A percentile compares a stretch with the other conserved stretches of the same genome.
Conservation (phyloP, 257 asterid genomes). For the Nicotiana sylvestris region DNA sequence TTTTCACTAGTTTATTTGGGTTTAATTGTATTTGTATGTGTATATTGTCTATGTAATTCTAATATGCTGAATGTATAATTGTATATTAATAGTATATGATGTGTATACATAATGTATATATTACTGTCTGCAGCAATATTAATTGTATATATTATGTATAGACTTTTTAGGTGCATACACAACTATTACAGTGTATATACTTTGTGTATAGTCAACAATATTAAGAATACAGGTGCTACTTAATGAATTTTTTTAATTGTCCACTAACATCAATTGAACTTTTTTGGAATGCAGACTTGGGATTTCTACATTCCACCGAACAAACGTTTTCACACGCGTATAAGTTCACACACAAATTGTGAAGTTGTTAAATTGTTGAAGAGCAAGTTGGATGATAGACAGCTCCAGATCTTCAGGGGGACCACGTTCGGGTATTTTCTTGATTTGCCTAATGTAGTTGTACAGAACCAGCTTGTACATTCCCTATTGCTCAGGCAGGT, state of each 20-base stretch:
- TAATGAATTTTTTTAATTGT: not conserved
- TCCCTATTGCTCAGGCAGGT: slow-evolving; percentile 10
- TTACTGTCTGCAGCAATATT: not conserved
- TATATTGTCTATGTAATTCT: not conserved
- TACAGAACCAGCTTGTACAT: slow-evolving; percentile 11
- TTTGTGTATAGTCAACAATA: not conserved
- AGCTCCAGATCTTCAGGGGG: slow-evolving; percentile 7
- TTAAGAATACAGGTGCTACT: not conserved
- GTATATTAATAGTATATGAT: not conserved
- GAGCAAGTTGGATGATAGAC: slow-evolving; percentile 5
- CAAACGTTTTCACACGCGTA: slow-evolving; percentile 3
- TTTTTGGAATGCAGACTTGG: slow-evolving; percentile 6
- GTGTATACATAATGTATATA: not conserved
- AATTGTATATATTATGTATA: not conserved
- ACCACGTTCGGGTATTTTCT: not conserved
- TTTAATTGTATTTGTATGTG: not conserved
- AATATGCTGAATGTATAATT: not conserved
- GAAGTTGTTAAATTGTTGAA: not conserved
- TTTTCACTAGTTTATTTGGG: not conserved
- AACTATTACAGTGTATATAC: not conserved
- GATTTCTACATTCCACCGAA: slow-evolving; percentile 12
- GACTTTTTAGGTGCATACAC: not conserved
- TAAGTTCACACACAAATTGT: slow-evolving; percentile 10
- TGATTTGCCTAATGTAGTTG: slow-evolving; percentile 5
- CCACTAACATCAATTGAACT: not conserved